Percentiles rank a stretch among this genome's conserved stretches.
Evolutionary conservation across 805 yeast genomes (phyloP).

Genomic region (Wickerhamia fluorescens): DNA sequence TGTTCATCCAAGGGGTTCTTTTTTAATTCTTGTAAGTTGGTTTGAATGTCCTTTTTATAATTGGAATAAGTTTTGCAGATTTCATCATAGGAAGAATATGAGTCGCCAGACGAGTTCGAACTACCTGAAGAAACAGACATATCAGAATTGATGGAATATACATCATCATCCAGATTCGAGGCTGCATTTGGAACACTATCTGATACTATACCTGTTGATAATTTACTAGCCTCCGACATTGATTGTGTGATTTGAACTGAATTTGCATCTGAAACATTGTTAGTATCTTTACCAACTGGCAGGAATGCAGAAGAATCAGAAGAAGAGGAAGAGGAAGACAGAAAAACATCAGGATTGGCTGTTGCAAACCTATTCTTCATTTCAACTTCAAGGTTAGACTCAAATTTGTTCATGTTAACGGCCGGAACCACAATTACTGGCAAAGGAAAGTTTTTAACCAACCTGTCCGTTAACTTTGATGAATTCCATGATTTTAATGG

Average conservation of each 20-base stretch:
- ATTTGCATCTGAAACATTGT: neutral
- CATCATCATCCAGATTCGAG: conserved; percentile 9
- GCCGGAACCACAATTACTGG: conserved; percentile 68
- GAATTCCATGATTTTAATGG: conserved; percentile 56
- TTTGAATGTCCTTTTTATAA: conserved; percentile 18
- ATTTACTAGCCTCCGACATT: neutral
- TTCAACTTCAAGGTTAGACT: conserved; percentile 33
- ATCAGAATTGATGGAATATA: conserved; percentile 12
- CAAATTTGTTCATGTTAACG: conserved; percentile 48
- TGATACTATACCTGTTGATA: no score
- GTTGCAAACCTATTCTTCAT: conserved; percentile 8
- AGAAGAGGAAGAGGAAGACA: neutral
- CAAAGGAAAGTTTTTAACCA: conserved; percentile 56
- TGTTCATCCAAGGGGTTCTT: conserved; percentile 14
- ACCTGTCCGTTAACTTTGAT: conserved; percentile 54
- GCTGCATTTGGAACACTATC: no score
- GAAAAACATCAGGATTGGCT: neutral
- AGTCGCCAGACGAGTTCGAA: conserved; percentile 20
- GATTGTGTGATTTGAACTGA: conserved; percentile 1
- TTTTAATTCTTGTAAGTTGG: conserved; percentile 8
- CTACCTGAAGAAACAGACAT: conserved; percentile 8
- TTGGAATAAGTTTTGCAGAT: conserved; percentile 25
- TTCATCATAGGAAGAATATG: conserved; percentile 34
- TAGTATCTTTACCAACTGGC: neutral
- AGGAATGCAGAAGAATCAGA: neutral